Base-by-base conservation (phyloP, 192 early-diverging fungal genomes). In the Rhizophagus clarus region DNA sequence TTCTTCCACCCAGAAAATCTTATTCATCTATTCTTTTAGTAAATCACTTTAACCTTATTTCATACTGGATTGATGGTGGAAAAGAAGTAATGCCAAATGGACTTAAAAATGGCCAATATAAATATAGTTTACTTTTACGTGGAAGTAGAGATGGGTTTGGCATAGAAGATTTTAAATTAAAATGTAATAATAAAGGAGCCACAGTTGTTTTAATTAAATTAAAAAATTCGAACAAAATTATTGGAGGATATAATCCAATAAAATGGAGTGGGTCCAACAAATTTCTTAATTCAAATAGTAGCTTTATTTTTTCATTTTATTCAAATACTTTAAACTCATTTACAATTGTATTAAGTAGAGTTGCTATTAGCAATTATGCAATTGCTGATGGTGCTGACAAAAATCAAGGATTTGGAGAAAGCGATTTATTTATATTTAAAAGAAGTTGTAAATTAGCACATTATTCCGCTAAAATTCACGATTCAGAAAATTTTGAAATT, bases 51-150 rank as follows among this genome's bases (percentile, higher is more conserved):
- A 15, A 10, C 24, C 17, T 79, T 32, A 70, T 79, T 32, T 31
- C 77, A 51, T 37, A 51, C 22, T 79, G 77, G 77, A 79, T 79
- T 26, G 10, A 79, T 37, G n/a, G 37, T 24, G 28, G 14, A 24
- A 20, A 32, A 26, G 29, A 70, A 24, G 14, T 17, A 49, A 14
- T 14, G 26, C 5, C 11, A 24, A 45, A 20, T n/a, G n/a, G n/a
- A 29, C 8, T 17, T 28, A 20, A 61, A 26, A 31, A 37, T 8
- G 34, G 4, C 5, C 61, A 61, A 28, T 76, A 64, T 64, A 5
- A 72, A 47, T 79, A 70, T 37, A 70, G 60, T 60, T 70, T 79
- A 11, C n/a, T 79, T n/a, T 67, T 70, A 28, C 77, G 77, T n/a
- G n/a, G n/a, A n/a, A n/a, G n/a, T n/a, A n/a, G n/a, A n/a, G n/a